Evolutionary conservation across 208 protist species (phyloP).

Genomic region (Acanthamoeba comandoni): DNA sequence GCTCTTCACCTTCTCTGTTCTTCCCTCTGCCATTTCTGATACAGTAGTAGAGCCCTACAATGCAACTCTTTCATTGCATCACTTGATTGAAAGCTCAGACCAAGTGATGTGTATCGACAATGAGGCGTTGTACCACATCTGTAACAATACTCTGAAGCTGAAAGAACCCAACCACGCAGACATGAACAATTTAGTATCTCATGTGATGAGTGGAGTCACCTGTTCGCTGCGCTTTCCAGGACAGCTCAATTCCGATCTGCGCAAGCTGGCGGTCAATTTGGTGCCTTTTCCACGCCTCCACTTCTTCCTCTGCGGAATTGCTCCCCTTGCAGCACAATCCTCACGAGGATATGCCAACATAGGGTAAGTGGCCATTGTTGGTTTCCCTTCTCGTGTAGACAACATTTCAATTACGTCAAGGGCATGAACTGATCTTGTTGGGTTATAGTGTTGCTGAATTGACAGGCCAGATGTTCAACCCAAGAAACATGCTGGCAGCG

Average conservation of each 20-base stretch:
- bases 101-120: slow-evolving; percentile 98
- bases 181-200: slow-evolving; percentile 96
- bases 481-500: slow-evolving; percentile 98
- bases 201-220: slow-evolving; percentile 95
- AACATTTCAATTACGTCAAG: not conserved
- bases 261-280: slow-evolving; percentile 97
- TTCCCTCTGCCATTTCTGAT: slow-evolving; percentile 97
- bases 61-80: slow-evolving; percentile 96
- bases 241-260: slow-evolving; percentile 96
- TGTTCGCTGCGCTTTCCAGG: slow-evolving; percentile 97
- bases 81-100: slow-evolving; percentile 97
- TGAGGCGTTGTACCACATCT: slow-evolving; percentile 98
- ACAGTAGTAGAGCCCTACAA: slow-evolving; percentile 98
- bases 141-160: slow-evolving; percentile 97
- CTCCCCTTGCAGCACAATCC: slow-evolving; percentile 91
- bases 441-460: slow-evolving; percentile 92
- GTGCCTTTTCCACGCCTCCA: slow-evolving; percentile 98
- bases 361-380: not conserved
- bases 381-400: no score
- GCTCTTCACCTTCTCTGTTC: slow-evolving; percentile 98
- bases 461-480: slow-evolving; percentile 97
- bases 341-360: slow-evolving; percentile 33
- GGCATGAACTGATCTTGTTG: slow-evolving; percentile 77
- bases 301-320: slow-evolving; percentile 98
- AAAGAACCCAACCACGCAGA: slow-evolving; percentile 96